Conservation (phyloP, 495 filamentous ascomycete genomes). For the Penicillium ucsense region DNA sequence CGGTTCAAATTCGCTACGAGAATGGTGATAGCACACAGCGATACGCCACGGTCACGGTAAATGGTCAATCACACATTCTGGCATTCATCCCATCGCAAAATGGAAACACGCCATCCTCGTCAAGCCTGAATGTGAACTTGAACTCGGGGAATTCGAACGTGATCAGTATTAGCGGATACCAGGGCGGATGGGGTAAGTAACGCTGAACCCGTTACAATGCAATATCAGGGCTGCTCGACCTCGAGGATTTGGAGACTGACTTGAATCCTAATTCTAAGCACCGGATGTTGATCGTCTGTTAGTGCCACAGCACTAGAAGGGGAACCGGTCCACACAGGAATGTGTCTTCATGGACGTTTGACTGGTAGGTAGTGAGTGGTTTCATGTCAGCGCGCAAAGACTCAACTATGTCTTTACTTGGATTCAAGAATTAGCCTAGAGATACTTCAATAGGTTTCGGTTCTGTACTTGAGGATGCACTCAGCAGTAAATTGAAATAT, state of each 20-base stretch:
- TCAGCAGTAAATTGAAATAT: no score
- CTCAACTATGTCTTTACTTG: no score
- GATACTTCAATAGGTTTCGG: no score
- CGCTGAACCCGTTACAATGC: neutral
- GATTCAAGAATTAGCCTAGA: no score
- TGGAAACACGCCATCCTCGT: neutral
- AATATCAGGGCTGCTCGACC: neutral
- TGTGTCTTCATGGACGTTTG: no score
- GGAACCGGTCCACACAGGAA: no score
- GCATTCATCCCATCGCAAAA: neutral
- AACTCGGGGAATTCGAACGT: neutral
- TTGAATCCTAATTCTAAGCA: neutral
- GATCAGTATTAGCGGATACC: neutral
- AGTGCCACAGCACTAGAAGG: neutral
- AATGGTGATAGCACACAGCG: neutral
- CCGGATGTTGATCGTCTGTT: neutral
- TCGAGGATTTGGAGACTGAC: neutral
- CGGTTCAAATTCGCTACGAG: neutral
- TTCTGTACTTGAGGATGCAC: no score
- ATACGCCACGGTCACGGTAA: neutral
- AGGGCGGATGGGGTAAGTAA: neutral
- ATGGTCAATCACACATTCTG: neutral
- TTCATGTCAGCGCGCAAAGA: no score
- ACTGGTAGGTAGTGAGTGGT: no score
- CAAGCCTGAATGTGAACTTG: neutral